These are phyloP conservation scores for Alternaria postmessia DNA, from an alignment of 2,329 filamentous ascomycete genomes.

Conservation along the genomic window DNA sequence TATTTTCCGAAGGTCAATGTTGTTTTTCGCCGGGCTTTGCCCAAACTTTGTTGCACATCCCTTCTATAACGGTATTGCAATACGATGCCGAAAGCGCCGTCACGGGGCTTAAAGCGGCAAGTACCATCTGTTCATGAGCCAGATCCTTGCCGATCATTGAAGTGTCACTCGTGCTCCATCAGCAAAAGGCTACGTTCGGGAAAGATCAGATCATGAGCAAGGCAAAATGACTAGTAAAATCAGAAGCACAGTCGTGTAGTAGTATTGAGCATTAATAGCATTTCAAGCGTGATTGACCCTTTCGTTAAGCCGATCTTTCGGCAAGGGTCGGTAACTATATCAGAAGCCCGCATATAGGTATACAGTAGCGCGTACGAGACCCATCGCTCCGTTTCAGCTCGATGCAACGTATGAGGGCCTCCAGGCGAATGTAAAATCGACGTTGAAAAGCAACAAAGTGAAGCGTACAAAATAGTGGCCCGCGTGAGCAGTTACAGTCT, in stretches of 20 bases:
- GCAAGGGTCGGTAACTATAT: slow-evolving; percentile 26
- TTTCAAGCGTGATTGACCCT: slow-evolving; percentile 18
- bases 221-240: slow-evolving; percentile 9
- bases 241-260: slow-evolving; percentile 6
- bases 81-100: slow-evolving; percentile 10
- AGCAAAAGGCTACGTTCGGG: neutral
- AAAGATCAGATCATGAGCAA: slow-evolving; percentile 1
- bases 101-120: slow-evolving; percentile 18
- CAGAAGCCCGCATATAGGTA: slow-evolving; percentile 26
- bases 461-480: slow-evolving; percentile 44
- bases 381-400: slow-evolving; percentile 26
- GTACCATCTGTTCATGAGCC: slow-evolving; percentile 25
- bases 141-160: slow-evolving; percentile 16
- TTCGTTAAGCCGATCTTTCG: slow-evolving; percentile 17
- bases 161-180: slow-evolving; percentile 13
- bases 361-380: slow-evolving; percentile 24
- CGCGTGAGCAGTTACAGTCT: slow-evolving; percentile 55
- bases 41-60: slow-evolving; percentile 1
- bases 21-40: neutral
- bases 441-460: slow-evolving; percentile 15
- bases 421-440: slow-evolving; percentile 12
- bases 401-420: slow-evolving; percentile 14
- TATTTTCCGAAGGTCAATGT: slow-evolving; percentile 5
- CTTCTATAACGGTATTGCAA: slow-evolving; percentile 9
- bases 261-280: slow-evolving; percentile 19